Percentiles rank a stretch among this genome's conserved stretches.
phyloP scores from a whole-genome alignment of 805 yeast genomes.

The Metschnikowia rubicola region DNA sequence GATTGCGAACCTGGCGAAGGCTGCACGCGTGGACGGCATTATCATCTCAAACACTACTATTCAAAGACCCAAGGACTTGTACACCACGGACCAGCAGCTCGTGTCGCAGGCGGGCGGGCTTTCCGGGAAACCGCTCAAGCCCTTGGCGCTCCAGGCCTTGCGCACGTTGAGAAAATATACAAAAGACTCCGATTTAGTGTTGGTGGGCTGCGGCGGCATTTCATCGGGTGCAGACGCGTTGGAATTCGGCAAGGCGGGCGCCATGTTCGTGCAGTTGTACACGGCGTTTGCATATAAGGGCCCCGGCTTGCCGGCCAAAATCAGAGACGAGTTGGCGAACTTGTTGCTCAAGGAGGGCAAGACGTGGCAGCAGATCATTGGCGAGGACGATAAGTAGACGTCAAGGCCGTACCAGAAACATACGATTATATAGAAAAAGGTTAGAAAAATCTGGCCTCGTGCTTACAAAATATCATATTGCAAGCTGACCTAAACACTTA shows the following conservation, averaged over 20 bases:
- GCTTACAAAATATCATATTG: background rate
- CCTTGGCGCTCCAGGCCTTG: conserved; percentile 68
- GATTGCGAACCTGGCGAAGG: conserved; percentile 76
- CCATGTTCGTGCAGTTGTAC: conserved; percentile 80
- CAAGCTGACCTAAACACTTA: too few species aligned
- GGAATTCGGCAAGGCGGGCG: conserved; percentile 92
- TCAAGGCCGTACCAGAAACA: background rate
- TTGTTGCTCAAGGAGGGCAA: conserved; percentile 69
- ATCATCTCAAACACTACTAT: conserved; percentile 91
- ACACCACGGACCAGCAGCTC: conserved; percentile 43
- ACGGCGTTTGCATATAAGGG: conserved; percentile 92
- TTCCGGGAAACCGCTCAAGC: conserved; percentile 89
- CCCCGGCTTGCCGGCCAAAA: conserved; percentile 65
- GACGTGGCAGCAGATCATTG: conserved; percentile 80
- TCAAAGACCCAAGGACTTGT: conserved; percentile 65
- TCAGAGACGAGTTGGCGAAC: conserved; percentile 38
- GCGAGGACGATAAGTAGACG: conserved; percentile 46
- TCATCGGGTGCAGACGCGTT: conserved; percentile 82
- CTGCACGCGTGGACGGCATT: conserved; percentile 82
- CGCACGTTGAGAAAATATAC: conserved; percentile 69
- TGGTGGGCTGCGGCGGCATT: conserved; percentile 95
- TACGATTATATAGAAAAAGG: background rate
- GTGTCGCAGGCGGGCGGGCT: conserved; percentile 76
- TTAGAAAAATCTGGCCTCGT: background rate
- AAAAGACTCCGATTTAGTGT: conserved; percentile 66